phyloP scores from a whole-genome alignment of 2,329 filamentous ascomycete species.

The Verticillium zaregamsianum region DNA sequence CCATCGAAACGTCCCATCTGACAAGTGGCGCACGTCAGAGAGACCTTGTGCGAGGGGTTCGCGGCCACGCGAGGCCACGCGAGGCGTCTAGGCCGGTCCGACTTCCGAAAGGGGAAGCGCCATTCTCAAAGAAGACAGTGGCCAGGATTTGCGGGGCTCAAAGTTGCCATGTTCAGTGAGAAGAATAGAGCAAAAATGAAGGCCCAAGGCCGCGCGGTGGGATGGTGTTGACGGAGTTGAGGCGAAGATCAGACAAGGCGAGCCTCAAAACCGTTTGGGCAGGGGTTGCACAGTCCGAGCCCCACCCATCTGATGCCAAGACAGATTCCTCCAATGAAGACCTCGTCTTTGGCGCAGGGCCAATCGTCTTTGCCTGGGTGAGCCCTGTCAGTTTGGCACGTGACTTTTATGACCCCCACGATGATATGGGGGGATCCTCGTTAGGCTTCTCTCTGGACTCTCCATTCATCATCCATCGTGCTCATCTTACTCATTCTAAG shows the following conservation, averaged over 20 bases:
- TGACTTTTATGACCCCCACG: neutral
- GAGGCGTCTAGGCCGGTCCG: neutral
- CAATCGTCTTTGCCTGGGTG: neutral
- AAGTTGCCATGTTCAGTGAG: neutral
- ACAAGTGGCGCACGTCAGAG: neutral
- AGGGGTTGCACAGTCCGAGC: neutral
- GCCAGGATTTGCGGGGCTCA: neutral
- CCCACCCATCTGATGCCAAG: neutral
- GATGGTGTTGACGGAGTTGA: neutral
- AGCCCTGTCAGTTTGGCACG: neutral
- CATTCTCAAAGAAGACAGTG: neutral
- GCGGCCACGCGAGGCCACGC: neutral
- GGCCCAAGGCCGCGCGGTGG: neutral
- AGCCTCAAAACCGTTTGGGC: neutral
- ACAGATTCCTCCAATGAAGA: neutral
- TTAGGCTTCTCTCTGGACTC: neutral
- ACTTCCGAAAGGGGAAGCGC: neutral
- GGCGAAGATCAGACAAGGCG: slow-evolving; percentile 1
- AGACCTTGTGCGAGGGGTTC: neutral
- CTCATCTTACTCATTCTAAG: too few relatives aligned
- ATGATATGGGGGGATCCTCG: neutral
- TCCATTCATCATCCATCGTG: too few relatives aligned
- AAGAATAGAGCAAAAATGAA: neutral
- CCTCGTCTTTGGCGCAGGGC: neutral
- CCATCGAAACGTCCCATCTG: neutral